A percentile compares a stretch with the other conserved stretches of the same genome.
Conservation (phyloP, 257 asterid species). For the Verbascum thapsus region DNA sequence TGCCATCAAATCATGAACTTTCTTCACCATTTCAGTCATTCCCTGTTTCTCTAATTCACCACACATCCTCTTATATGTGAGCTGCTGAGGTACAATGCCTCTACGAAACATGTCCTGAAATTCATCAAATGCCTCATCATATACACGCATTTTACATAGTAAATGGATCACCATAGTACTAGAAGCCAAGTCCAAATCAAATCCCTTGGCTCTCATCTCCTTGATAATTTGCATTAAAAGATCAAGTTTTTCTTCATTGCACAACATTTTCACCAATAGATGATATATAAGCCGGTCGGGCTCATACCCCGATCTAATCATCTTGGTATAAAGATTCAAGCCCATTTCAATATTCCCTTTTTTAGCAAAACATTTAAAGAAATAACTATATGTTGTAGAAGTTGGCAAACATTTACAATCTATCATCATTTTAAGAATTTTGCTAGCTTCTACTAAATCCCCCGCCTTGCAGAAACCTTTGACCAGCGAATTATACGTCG, state of each 20-base stretch:
- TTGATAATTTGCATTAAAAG: slow-evolving; percentile 41
- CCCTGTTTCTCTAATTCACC: slow-evolving; percentile 60
- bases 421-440: slow-evolving; percentile 70
- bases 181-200: slow-evolving; percentile 77
- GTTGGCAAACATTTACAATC: slow-evolving; percentile 56
- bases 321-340: slow-evolving; percentile 63
- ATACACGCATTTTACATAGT: slow-evolving; percentile 49
- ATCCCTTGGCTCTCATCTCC: slow-evolving; percentile 78
- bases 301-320: slow-evolving; percentile 62
- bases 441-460: slow-evolving; percentile 69
- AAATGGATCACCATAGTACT: slow-evolving; percentile 80
- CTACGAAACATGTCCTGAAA: slow-evolving; percentile 78
- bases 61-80: slow-evolving; percentile 62
- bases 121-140: slow-evolving; percentile 62
- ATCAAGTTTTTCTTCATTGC: slow-evolving; percentile 58
- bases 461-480: slow-evolving; percentile 91
- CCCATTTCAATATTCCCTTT: slow-evolving; percentile 62
- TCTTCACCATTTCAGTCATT: slow-evolving; percentile 46
- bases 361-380: slow-evolving; percentile 67
- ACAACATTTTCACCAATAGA: slow-evolving; percentile 72
- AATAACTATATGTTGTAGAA: slow-evolving; percentile 67
- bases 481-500: slow-evolving; percentile 79
- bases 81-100: slow-evolving; percentile 83
- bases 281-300: slow-evolving; percentile 75
- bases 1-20: slow-evolving; percentile 60